phyloP scores from a whole-genome alignment of 2,329 filamentous ascomycete genomes.

The Arthrobotrys entomopaga region DNA sequence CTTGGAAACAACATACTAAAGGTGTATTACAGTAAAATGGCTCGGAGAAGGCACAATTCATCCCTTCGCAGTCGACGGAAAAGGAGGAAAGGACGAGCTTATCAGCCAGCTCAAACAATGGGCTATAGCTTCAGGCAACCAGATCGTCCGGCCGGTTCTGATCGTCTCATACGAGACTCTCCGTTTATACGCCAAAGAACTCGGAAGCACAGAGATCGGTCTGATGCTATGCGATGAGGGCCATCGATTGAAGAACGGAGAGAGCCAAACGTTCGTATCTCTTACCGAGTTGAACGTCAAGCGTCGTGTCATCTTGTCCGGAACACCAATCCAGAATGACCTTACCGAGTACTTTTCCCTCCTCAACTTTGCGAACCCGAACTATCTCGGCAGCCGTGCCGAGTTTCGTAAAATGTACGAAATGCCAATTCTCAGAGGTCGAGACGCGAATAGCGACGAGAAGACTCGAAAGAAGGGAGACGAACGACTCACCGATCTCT shows the following conservation, averaged over 20 bases:
- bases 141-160: slow-evolving; percentile 89
- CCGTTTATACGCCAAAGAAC: slow-evolving; percentile 86
- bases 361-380: slow-evolving; percentile 95
- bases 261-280: slow-evolving; percentile 93
- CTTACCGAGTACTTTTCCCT: slow-evolving; percentile 97
- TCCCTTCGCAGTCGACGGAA: slow-evolving; percentile 96
- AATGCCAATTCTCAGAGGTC: slow-evolving; percentile 87
- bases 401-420: slow-evolving; percentile 97
- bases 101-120: slow-evolving; percentile 91
- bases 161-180: slow-evolving; percentile 98
- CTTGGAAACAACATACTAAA: slow-evolving; percentile 46
- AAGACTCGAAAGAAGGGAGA: slow-evolving; percentile 83
- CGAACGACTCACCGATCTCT: slow-evolving; percentile 81
- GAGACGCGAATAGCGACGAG: slow-evolving; percentile 89
- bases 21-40: slow-evolving; percentile 76
- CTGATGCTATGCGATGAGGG: slow-evolving; percentile 95
- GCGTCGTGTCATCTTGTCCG: slow-evolving; percentile 90
- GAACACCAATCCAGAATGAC: slow-evolving; percentile 97
- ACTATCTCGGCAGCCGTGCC: slow-evolving; percentile 83
- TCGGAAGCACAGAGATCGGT: slow-evolving; percentile 89
- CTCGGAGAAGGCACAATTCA: slow-evolving; percentile 88
- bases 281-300: slow-evolving; percentile 90
- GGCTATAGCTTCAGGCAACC: slow-evolving; percentile 89
- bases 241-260: slow-evolving; percentile 94
- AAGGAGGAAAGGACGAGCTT: slow-evolving; percentile 92